Evolutionary conservation across 176 grass and related monocot genomes (phyloP).

Genomic region (Ampelocalamus luodianensis): DNA sequence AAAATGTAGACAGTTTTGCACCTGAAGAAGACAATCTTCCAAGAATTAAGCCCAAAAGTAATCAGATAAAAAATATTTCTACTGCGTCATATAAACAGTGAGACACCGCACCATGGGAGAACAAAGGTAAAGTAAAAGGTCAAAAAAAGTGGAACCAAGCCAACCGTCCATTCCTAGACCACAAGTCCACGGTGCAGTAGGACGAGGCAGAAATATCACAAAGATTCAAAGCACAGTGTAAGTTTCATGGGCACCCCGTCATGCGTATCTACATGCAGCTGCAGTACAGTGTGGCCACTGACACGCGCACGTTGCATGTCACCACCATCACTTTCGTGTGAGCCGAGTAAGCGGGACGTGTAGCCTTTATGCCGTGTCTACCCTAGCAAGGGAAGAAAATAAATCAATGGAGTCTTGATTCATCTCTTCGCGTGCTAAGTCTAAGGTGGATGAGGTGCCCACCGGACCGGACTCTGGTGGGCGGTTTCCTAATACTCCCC

Average conservation of each 20-base stretch:
- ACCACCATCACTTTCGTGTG: slow-evolving; percentile 2
- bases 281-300: slow-evolving; percentile 3
- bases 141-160: neutral
- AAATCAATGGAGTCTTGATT: slow-evolving; percentile 27
- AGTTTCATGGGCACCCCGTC: slow-evolving; percentile 29
- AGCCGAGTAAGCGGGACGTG: neutral
- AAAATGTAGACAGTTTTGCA: neutral
- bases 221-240: slow-evolving; percentile 44
- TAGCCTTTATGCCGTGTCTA: slow-evolving; percentile 14
- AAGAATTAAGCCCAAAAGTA: neutral
- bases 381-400: neutral
- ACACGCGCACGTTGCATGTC: slow-evolving; percentile 47
- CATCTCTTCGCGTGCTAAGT: neutral
- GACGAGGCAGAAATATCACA: neutral
- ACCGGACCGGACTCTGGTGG: too few relatives aligned
- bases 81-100: neutral
- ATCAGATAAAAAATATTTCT: neutral
- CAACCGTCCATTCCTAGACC: slow-evolving; percentile 34
- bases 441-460: too few relatives aligned
- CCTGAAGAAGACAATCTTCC: neutral
- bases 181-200: slow-evolving; percentile 24
- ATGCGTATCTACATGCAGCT: slow-evolving; percentile 38
- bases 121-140: neutral
- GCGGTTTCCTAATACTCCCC: too few relatives aligned
- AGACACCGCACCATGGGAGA: too few relatives aligned